These are phyloP conservation scores for Thalassiosira sp. DNA, from an alignment of 352 stramenopile species.

Conservation along the genomic window DNA sequence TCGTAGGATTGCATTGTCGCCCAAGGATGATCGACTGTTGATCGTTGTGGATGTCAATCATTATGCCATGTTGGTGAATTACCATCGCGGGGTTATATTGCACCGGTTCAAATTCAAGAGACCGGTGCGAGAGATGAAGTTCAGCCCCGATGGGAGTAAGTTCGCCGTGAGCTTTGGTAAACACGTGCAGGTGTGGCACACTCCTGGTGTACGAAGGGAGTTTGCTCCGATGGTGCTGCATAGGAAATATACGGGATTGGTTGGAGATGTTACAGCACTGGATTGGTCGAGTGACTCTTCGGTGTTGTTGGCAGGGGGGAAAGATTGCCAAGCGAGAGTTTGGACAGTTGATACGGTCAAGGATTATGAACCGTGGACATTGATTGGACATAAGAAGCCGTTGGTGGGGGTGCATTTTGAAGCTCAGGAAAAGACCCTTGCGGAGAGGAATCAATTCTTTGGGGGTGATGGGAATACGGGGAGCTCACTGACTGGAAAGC, in stretches of 20 bases:
- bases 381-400: constrained; percentile 78
- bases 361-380: constrained; percentile 71
- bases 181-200: constrained; percentile 80
- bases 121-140: constrained; percentile 63
- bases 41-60: constrained; percentile 78
- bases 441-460: constrained; percentile 62
- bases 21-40: constrained; percentile 69
- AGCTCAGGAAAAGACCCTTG: constrained; percentile 34
- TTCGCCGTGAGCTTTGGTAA: constrained; percentile 78
- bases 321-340: constrained; percentile 77
- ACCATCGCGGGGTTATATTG: constrained; percentile 73
- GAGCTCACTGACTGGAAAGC: constrained; percentile 45
- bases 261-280: constrained; percentile 66
- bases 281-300: constrained; percentile 79
- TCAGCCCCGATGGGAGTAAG: constrained; percentile 73
- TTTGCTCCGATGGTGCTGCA: constrained; percentile 81
- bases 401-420: constrained; percentile 77
- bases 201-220: constrained; percentile 70
- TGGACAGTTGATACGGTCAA: constrained; percentile 79
- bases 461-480: constrained; percentile 46
- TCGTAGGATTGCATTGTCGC: constrained; percentile 67
- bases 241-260: constrained; percentile 80
- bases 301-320: constrained; percentile 65
- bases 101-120: constrained; percentile 81
- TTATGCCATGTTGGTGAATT: constrained; percentile 82